These are phyloP conservation scores for Saxispiralis lemnorum DNA, from an alignment of 495 filamentous ascomycete species.

Conservation along the genomic window DNA sequence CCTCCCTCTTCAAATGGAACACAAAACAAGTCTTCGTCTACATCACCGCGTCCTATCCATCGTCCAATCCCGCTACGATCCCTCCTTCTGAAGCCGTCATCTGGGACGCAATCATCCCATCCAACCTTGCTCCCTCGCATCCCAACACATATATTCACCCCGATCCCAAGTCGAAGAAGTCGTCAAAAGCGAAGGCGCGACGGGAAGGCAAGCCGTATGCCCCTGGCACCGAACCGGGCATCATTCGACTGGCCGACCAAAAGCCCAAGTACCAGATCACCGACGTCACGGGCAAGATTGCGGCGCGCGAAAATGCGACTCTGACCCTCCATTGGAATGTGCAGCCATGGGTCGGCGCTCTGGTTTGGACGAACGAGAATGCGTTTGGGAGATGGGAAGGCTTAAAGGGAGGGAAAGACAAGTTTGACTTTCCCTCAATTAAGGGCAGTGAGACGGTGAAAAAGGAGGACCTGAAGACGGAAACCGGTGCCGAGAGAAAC, in stretches of 20 bases:
- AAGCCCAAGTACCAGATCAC: slow-evolving; percentile 89
- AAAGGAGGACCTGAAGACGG: slow-evolving; percentile 23
- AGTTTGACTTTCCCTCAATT: slow-evolving; percentile 59
- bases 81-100: slow-evolving; percentile 56
- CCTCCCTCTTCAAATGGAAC: slow-evolving; percentile 95
- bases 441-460: slow-evolving; percentile 36
- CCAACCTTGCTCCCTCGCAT: slow-evolving; percentile 35
- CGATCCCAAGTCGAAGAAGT: slow-evolving; percentile 16
- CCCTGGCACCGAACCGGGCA: slow-evolving; percentile 32
- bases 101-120: slow-evolving; percentile 85
- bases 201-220: slow-evolving; percentile 10
- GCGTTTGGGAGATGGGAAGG: slow-evolving; percentile 46
- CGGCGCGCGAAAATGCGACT: slow-evolving; percentile 51
- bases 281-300: slow-evolving; percentile 59
- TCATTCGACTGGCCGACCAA: slow-evolving; percentile 57
- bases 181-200: slow-evolving; percentile 1
- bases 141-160: slow-evolving; percentile 31
- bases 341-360: slow-evolving; percentile 84
- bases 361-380: slow-evolving; percentile 55
- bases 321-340: slow-evolving; percentile 82
- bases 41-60: slow-evolving; percentile 73
- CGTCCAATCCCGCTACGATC: slow-evolving; percentile 29
- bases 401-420: slow-evolving; percentile 42
- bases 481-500: slow-evolving; percentile 25
- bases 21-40: slow-evolving; percentile 98